Conservation (phyloP, 1,284 basidiomycete genomes). For the Trichosporon faecale region DNA sequence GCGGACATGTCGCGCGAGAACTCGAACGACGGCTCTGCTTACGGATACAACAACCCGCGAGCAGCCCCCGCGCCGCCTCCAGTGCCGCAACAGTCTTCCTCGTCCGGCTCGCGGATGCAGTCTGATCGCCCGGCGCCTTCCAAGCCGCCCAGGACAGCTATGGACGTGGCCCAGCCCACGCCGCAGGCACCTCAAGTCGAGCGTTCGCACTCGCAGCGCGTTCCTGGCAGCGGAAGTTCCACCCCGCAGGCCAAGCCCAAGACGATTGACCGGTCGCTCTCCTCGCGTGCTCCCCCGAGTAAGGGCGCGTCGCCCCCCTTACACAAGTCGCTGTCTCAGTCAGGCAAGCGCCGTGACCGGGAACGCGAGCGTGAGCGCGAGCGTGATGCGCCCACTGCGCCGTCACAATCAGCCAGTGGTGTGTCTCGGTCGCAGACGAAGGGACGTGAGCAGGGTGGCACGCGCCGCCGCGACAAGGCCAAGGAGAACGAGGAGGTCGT, state of each 20-base stretch:
- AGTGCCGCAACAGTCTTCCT: background rate
- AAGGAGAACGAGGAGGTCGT: slow-evolving; percentile 87
- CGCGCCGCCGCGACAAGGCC: slow-evolving; percentile 80
- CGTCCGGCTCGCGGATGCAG: slow-evolving; percentile 12
- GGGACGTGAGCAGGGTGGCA: slow-evolving; percentile 54
- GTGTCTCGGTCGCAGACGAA: slow-evolving; percentile 25
- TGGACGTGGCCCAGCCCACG: slow-evolving; percentile 3
- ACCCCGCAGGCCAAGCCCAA: slow-evolving; percentile 34
- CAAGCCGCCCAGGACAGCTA: slow-evolving; percentile 12
- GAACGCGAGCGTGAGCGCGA: slow-evolving; percentile 6
- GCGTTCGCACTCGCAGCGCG: slow-evolving; percentile 25
- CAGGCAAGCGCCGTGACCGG: slow-evolving; percentile 29
- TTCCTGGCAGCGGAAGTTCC: background rate
- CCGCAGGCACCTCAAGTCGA: slow-evolving; percentile 13
- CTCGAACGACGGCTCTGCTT: slow-evolving; percentile 33
- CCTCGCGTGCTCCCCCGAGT: slow-evolving; percentile 42
- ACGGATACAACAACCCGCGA: slow-evolving; percentile 19
- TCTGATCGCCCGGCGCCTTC: slow-evolving; percentile 23
- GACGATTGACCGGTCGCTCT: slow-evolving; percentile 54
- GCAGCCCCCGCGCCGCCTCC: slow-evolving; percentile 23
- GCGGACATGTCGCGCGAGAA: slow-evolving; percentile 47
- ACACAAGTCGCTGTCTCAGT: slow-evolving; percentile 44
- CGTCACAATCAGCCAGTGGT: slow-evolving; percentile 14
- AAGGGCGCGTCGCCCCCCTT: slow-evolving; percentile 33
- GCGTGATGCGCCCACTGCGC: slow-evolving; percentile 33